Evolutionary conservation across 1,284 basidiomycete species (phyloP), one percentile per base, ranked within the genome.

Genomic region (Sanghuangporus baumii): DNA sequence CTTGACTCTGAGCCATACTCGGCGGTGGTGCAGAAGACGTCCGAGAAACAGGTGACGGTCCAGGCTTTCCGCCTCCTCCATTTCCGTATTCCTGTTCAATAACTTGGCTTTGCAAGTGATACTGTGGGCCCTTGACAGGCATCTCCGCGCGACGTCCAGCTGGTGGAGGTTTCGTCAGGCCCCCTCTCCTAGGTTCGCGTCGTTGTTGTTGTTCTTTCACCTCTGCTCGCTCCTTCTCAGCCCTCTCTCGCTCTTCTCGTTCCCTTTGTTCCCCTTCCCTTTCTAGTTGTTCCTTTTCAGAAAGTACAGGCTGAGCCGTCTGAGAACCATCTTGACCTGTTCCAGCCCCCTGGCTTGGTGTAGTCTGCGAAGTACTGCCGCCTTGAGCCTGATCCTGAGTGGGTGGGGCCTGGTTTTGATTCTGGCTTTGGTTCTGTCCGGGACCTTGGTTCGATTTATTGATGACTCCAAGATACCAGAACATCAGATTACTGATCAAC

Each of bases 381-480:
- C 59, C 61, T 55, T 62, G 52, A 46, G 67, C 56, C 23, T 54
- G 47, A 37, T 40, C 41, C 46, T 63, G 56, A 34, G 16, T 16
- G 31, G 8, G 23, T 14, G n/a, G 46, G 3, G 40, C 60, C 6
- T 60, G 43, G 43, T 58, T 52, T 41, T 64, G 65, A 55, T 62
- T 58, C 47, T 68, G 38, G 26, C 41, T 40, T 20, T 55, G 34
- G 36, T 64, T 61, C 11, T 37, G 37, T 1, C 52, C 65, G 55
- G 64, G 63, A 8, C 66, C 64, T 51, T 67, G 64, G 46, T 63
- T 58, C 36, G 86, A 81, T 76, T 91, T 94, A 74, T 98, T 98
- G 76, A 99, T 97, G 67, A 99, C 86, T n/a, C 94, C 93, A 46
- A 99, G 82, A 74, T 99, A 99, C 96, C 96, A 99, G 81, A 99